Evolutionary conservation across 177 flowering plant species (phyloP), one percentile per base, ranked within the genome.

Genomic region (Vitis hybrid): DNA sequence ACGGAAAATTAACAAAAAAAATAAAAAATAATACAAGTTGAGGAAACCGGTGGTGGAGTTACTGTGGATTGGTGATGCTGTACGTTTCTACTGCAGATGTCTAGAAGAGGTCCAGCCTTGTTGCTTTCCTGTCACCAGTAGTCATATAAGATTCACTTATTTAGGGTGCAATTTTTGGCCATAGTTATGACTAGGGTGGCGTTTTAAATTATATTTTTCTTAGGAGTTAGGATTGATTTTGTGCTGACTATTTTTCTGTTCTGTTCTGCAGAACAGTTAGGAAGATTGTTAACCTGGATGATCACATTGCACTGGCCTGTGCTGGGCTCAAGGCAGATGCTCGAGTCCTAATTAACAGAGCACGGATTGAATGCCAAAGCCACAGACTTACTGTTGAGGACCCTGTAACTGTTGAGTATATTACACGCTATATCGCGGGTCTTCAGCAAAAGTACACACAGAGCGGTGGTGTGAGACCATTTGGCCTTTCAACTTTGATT

Each of bases 241-340:
- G 5, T 54, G 57, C 57, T 12, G 57, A 54, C 20, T 13, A n/a
- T 67, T 71, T 65, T 46, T 53, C 72, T 18, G 21, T 73, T 60
- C 3, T 71, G n/a, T 58, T 73, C 52, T 84, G 70, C 93, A 94
- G 98, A 75, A 73, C 90, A 1, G 97, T 88, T 9, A 87, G 90
- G 77, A 95, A 95, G 82, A 95, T 93, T 71, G 99, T 91, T 52
- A 90, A 81, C 63, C 81, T 95, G 65, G 99, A 95, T 78, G 63
- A 86, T 80, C 99, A 95, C 81, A 87, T 95, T 82, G 99, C 97
- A 2, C 78, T 92, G 71, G 97, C 95, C 11, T 93, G 99, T 86
- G 97, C 98, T 75, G 99, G 98, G 62, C 85, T 95, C 63, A 95
- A 95, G 75, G 99, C 99, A 60, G 99, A 95, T 88, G 98, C 97